A percentile compares a stretch with the other conserved stretches of the same genome.
Evolutionary conservation across 1,284 basidiomycete species (phyloP).

Genomic region (Tilletiaria anomala): DNA sequence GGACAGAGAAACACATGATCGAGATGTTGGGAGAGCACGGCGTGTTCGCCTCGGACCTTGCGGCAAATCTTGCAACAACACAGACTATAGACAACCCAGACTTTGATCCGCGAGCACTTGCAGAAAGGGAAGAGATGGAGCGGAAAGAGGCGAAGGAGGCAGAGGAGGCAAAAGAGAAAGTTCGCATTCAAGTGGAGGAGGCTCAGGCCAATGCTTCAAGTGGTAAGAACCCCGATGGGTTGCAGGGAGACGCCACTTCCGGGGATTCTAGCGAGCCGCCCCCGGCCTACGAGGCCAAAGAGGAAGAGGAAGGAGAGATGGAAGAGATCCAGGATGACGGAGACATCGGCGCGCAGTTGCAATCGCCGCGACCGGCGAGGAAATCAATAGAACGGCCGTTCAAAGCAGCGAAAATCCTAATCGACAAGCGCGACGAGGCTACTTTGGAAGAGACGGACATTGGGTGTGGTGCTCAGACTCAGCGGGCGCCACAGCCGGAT

Average conservation of each 20-base stretch:
- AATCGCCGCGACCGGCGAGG: too few species aligned
- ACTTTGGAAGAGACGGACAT: neutral
- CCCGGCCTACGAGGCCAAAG: too few species aligned
- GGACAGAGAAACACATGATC: slow-evolving; percentile 34
- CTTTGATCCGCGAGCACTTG: slow-evolving; percentile 19
- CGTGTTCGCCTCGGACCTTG: slow-evolving; percentile 31
- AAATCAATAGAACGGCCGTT: too few species aligned
- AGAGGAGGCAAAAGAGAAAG: neutral
- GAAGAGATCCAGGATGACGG: slow-evolving; percentile 5
- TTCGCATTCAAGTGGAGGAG: neutral
- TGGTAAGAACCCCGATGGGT: neutral
- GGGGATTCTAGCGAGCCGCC: too few species aligned
- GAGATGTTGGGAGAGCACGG: slow-evolving; percentile 35
- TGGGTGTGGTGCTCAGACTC: neutral
- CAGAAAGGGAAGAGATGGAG: slow-evolving; percentile 6
- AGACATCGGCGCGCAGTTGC: slow-evolving; percentile 6
- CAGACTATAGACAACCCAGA: slow-evolving; percentile 35
- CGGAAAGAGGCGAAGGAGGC: slow-evolving; percentile 1
- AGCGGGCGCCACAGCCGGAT: neutral
- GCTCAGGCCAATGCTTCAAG: neutral
- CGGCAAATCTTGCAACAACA: slow-evolving; percentile 32
- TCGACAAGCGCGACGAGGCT: neutral
- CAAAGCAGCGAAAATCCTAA: too few species aligned
- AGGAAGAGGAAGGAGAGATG: slow-evolving; percentile 10
- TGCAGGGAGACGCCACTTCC: neutral